Conservation (phyloP, 257 asterid genomes). For the Phtheirospermum japonicum region DNA sequence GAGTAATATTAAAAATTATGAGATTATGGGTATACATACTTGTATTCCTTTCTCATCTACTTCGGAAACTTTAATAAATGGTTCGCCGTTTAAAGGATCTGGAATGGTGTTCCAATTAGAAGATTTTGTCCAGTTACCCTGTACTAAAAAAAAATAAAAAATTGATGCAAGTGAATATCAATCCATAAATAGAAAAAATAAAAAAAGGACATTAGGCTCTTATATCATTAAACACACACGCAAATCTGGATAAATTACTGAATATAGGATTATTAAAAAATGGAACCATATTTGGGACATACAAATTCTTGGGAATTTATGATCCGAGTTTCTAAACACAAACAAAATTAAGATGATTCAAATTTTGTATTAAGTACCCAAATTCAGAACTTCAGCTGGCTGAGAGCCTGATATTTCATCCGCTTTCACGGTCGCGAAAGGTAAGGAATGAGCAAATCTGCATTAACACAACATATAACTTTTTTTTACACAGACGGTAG, state of each 20-base stretch:
- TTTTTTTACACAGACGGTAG: not conserved
- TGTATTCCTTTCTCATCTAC: conserved; percentile 67
- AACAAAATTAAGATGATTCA: not conserved
- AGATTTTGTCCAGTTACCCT: conserved; percentile 78
- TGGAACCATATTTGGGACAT: not conserved
- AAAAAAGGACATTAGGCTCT: not conserved
- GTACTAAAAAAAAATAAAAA: conserved; percentile 49
- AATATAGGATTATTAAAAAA: not conserved
- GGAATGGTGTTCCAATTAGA: conserved; percentile 61
- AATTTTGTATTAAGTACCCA: conserved; percentile 47
- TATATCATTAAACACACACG: no score
- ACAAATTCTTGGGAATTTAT: no score
- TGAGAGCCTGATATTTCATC: conserved; percentile 77
- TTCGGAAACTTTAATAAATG: conserved; percentile 84
- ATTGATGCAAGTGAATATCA: not conserved
- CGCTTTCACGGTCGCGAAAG: conserved; percentile 69
- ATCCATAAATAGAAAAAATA: not conserved
- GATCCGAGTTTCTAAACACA: not conserved
- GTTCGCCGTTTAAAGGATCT: conserved; percentile 91
- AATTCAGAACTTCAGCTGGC: conserved; percentile 90
- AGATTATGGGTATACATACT: conserved; percentile 34
- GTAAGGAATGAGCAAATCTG: conserved; percentile 59
- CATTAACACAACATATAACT: conserved; percentile 9
- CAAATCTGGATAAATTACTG: not conserved
- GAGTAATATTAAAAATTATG: not conserved